Percentiles rank a stretch among this genome's conserved stretches.
Evolutionary conservation across 345 rosid genomes (phyloP).

Genomic region (Erodium maritimum): DNA sequence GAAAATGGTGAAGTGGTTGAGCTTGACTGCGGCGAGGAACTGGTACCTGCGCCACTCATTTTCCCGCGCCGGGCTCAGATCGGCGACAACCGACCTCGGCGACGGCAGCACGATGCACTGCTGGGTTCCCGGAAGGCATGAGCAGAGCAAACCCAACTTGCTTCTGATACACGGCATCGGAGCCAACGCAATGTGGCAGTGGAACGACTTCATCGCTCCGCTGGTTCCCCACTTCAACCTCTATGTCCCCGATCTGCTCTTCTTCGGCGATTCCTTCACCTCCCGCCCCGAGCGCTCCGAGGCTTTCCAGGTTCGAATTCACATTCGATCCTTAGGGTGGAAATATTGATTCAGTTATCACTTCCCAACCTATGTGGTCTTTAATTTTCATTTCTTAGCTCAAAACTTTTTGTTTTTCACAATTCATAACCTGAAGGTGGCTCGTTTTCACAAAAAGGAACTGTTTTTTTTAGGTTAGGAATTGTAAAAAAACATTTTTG

Average conservation of each 20-base stretch:
- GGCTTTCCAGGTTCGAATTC: too few relatives aligned
- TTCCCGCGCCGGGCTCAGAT: slow-evolving; percentile 11
- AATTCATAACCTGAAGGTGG: too few relatives aligned
- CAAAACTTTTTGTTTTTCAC: too few relatives aligned
- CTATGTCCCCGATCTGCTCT: slow-evolving; percentile 19
- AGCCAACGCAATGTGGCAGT: slow-evolving; percentile 18
- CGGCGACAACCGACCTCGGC: slow-evolving; percentile 10
- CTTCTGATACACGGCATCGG: slow-evolving; percentile 20
- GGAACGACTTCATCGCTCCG: slow-evolving; percentile 10
- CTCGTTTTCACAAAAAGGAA: too few relatives aligned
- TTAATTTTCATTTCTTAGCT: too few relatives aligned
- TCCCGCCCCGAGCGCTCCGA: slow-evolving; percentile 9
- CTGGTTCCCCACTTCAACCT: slow-evolving; percentile 13
- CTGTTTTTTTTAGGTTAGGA: too few relatives aligned
- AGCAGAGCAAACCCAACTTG: slow-evolving; percentile 10
- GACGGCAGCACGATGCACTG: slow-evolving; percentile 22
- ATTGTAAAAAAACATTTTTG: too few relatives aligned
- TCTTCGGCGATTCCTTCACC: slow-evolving; percentile 22
- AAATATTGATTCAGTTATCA: too few relatives aligned
- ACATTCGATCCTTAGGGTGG: too few relatives aligned
- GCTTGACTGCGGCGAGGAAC: slow-evolving; percentile 11
- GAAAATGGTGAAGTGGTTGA: slow-evolving; percentile 13
- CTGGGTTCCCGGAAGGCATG: slow-evolving; percentile 14
- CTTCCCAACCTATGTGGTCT: too few relatives aligned
- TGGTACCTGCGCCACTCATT: slow-evolving; percentile 12